Evolutionary conservation across 306 rosid species (phyloP).

Genomic region (Astragalus glycyphyllos): DNA sequence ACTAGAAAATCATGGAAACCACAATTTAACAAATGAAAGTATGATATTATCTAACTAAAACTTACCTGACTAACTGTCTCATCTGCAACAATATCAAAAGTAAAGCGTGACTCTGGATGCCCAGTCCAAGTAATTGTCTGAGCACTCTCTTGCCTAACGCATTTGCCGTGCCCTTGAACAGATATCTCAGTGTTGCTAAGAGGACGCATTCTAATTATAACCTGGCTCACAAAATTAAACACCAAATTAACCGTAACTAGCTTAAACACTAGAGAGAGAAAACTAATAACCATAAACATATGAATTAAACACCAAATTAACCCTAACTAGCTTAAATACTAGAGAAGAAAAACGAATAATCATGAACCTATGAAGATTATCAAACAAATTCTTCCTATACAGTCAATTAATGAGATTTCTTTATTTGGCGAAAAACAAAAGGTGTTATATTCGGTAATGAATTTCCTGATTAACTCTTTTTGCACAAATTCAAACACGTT

Average conservation of each 20-base stretch:
- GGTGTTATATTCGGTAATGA: neutral
- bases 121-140: constrained; percentile 91
- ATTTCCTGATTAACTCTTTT: neutral
- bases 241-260: constrained; percentile 20
- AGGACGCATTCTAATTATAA: constrained; percentile 94
- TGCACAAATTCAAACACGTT: neutral
- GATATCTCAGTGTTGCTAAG: constrained; percentile 82
- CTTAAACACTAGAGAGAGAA: neutral
- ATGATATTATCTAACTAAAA: constrained; percentile 22
- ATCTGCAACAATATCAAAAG: constrained; percentile 95
- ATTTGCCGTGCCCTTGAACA: constrained; percentile 82
- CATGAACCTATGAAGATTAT: neutral
- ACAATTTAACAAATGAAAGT: neutral
- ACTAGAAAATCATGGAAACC: neutral
- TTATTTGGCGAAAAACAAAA: neutral
- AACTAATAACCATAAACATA: neutral
- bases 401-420: constrained; percentile 4
- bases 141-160: constrained; percentile 81
- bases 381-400: constrained; percentile 6
- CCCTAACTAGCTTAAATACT: constrained; percentile 9
- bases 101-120: constrained; percentile 91
- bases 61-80: constrained; percentile 92
- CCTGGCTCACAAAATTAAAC: constrained; percentile 55
- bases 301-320: constrained; percentile 8
- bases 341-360: neutral